Evolutionary conservation across 2,329 filamentous ascomycete species (phyloP).

Genomic region (Curvularia spicifera): DNA sequence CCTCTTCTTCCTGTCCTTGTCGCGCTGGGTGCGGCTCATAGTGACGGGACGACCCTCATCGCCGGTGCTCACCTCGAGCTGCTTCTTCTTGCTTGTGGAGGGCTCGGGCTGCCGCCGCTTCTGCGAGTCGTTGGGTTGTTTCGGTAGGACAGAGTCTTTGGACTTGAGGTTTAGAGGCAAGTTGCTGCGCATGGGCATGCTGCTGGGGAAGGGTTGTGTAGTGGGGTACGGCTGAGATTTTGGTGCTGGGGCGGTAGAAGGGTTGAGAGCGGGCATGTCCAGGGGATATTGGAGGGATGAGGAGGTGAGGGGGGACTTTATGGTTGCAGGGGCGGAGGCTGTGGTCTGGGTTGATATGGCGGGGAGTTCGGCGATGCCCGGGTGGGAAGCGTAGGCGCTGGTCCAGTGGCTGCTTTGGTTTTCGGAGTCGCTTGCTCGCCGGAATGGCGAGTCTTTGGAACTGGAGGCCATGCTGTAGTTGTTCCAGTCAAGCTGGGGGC

Average conservation of each 20-base stretch:
- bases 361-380: constrained; percentile 30
- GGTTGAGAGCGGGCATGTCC: constrained; percentile 13
- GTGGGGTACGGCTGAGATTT: constrained; percentile 11
- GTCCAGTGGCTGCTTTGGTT: constrained; percentile 18
- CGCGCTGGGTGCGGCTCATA: constrained; percentile 78
- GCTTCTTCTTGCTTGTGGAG: background rate
- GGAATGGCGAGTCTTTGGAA: constrained; percentile 6
- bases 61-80: background rate
- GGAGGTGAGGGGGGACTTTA: constrained; percentile 42
- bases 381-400: constrained; percentile 16
- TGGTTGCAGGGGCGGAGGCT: constrained; percentile 41
- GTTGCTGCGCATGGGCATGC: background rate
- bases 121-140: constrained; percentile 6
- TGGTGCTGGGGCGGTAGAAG: background rate
- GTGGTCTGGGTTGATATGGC: constrained; percentile 14
- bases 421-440: constrained; percentile 21
- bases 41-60: constrained; percentile 53
- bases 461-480: constrained; percentile 8
- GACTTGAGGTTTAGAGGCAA: background rate
- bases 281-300: constrained; percentile 19
- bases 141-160: background rate
- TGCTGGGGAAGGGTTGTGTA: constrained; percentile 12
- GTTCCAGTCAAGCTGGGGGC: constrained; percentile 17
- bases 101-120: constrained; percentile 6
- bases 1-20: constrained; percentile 81